Base-by-base conservation (phyloP, 805 yeast genomes). In the Candida pini region DNA sequence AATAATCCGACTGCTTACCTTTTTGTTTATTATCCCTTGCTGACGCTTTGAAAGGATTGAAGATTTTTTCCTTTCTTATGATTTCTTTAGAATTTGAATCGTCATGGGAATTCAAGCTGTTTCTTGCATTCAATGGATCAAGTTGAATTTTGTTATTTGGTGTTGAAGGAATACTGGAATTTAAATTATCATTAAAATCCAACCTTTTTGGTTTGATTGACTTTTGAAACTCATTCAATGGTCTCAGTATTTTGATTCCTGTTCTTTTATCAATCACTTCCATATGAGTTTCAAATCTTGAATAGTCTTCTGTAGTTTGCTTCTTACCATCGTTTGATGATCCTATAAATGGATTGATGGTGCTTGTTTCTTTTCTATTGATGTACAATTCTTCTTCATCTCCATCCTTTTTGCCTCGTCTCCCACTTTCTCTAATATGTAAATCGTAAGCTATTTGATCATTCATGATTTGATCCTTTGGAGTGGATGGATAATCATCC, bases 251-350 rank as follows among this genome's bases (percentile, higher is more conserved):
- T 18, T 54, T 56, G 36, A 66, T 55, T 3, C 73, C 74, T 0
- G 71, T 67, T 33, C 60, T 61, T 38, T 57, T 62, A 47, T 68
- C 61, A 21, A 67, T 44, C 39, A 60, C 48, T 40, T 69, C 73
- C 33, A 64, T 51, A 31, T 63, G 65, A 12, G 61, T 52, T 15
- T 59, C 61, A 38, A 58, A 64, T 26, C 54, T 38, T 7, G 49
- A 40, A 16, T 35, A 32, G 21, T 40, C 43, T 9, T 33, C 36
- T 9, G 24, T 22, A n/a, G 16, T 12, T 18, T 21, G 13, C 35
- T 28, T 36, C 30, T 10, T 18, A 16, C 5, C 10, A 18, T 24
- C 34, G 28, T 13, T 34, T 30, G 21, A 22, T 5, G 19, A 22
- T 4, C 25, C 48, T 20, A 49, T 19, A 36, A 63, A 58, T n/a